Evolutionary conservation across 31 red algal species (phyloP), one percentile per base, ranked within the genome.

Genomic region (Asparagopsis taxiformis): DNA sequence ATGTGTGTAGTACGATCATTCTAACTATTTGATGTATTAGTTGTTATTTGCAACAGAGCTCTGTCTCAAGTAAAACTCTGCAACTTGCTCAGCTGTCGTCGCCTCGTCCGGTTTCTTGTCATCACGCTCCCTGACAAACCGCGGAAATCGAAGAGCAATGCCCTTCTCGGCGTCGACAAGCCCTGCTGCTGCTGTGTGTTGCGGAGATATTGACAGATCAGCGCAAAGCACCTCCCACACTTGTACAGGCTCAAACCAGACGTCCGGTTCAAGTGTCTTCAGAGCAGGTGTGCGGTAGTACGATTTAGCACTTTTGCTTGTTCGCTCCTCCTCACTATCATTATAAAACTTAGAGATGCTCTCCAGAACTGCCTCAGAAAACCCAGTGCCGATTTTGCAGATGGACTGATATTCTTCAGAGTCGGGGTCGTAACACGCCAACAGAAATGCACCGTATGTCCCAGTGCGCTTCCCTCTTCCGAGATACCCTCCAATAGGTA

Each of bases 181-280:
- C n/a, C 97, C 92, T 48, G 68, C 53, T 20, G 67, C 97, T 11
- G 92, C 97, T n/a, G 61, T 83, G 64, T 99, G 87, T 33, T 74
- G 75, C 20, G 97, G 92, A 55, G 92, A 96, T 22, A 95, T 54
- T 0, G 81, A 89, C 21, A 99, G 57, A 55, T 99, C 97, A 21
- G 97, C 97, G 66, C 92, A 93, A 52, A 84, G 72, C 37, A 96
- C 87, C 49, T 99, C 97, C 97, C 97, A 99, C 10, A 99, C 97
- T 60, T 92, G 84, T 11, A 87, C 76, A 3, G 97, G 64, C 38
- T 99, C 97, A 43, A 99, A 87, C 97, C 97, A 99, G 5, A 99
- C 91, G 38, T 95, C 92, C 13, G 92, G 92, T 7, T 78, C 24
- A 11, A 98, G 73, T 36, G 70, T 52, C n/a, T 74, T 64, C 19